Base-by-base conservation (phyloP, 2,329 filamentous ascomycete species). In the Phialemoniopsis sp. region DNA sequence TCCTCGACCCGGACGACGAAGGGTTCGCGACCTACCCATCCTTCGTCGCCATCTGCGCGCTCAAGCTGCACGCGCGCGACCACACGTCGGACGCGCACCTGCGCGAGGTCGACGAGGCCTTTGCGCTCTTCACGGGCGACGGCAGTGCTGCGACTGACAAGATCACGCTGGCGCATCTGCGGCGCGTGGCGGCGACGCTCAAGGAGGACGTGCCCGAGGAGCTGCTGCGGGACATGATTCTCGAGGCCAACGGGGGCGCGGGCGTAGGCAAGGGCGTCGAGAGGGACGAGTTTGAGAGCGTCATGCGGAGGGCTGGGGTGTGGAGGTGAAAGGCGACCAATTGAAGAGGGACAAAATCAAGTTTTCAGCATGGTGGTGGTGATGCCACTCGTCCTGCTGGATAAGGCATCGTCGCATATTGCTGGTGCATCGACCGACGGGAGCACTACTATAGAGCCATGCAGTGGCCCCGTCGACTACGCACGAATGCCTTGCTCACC, bases 141-240 rank as follows among this genome's bases (percentile, higher is more conserved):
- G 21, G 10, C 21, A 10, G 10, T 10, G 21, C 21, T 18, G 18
- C 3, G 13, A 17, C 8, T 21, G 18, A n/a, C 13, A 36, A 6
- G 21, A 36, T 98, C 49, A 93, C 86, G 3, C 55, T 97, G 19
- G 76, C 75, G 13, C 85, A 95, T 63, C 65, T 98, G 57, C 78
- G 80, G 56, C 74, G 85, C 53, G 83, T 96, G 39, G 89, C 90
- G 32, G 80, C 78, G 50, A 78, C 88, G 52, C 66, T 98, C 52
- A 26, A 26, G 21, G 21, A 26, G 21, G 21, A 26, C 21, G 93
- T 51, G 9, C 17, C 41, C n/a, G 50, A 97, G 53, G 83, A 88
- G 36, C 64, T 95, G 56, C 67, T 98, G 56, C 80, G 79, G 66
- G 89, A 96, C 67, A 98, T 98, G 93, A 85, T 98, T 42, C 68